Conservation (phyloP, 306 rosid genomes). For the Pyrus bretschneideri region DNA sequence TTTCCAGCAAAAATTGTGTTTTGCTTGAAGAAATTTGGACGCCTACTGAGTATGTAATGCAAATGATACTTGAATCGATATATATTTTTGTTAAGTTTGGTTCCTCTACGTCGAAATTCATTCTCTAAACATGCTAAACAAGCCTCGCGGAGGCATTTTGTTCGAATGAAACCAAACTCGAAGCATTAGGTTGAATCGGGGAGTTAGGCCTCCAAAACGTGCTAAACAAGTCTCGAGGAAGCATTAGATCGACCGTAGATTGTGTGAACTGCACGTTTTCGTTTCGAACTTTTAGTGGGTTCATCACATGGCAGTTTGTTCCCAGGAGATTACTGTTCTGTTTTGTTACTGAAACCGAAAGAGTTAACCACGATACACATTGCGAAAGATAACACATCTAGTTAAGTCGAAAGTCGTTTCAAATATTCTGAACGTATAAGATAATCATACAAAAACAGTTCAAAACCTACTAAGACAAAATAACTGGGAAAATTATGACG, state of each 20-base stretch:
- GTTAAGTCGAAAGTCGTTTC: background rate
- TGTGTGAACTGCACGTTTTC: background rate
- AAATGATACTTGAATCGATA: background rate
- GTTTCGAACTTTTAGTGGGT: background rate
- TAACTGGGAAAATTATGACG: constrained; percentile 18
- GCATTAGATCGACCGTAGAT: background rate
- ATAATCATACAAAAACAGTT: background rate
- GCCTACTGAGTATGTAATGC: background rate
- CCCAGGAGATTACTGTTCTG: too few species aligned
- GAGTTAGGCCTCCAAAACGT: too few species aligned
- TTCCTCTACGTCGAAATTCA: too few species aligned
- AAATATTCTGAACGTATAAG: background rate
- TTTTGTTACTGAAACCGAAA: background rate
- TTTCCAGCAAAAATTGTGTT: background rate
- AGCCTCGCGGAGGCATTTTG: background rate
- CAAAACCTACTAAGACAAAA: background rate
- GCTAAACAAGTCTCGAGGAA: too few species aligned
- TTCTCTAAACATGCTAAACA: background rate
- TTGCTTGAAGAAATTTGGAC: background rate
- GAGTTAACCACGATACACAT: background rate
- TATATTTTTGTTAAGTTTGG: too few species aligned
- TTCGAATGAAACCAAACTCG: background rate
- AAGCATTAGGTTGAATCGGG: too few species aligned
- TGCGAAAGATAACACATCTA: background rate
- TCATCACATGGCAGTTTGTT: background rate